These are phyloP conservation scores for Microbotryum violaceum DNA, from an alignment of 1,284 basidiomycete genomes.

Conservation along the genomic window DNA sequence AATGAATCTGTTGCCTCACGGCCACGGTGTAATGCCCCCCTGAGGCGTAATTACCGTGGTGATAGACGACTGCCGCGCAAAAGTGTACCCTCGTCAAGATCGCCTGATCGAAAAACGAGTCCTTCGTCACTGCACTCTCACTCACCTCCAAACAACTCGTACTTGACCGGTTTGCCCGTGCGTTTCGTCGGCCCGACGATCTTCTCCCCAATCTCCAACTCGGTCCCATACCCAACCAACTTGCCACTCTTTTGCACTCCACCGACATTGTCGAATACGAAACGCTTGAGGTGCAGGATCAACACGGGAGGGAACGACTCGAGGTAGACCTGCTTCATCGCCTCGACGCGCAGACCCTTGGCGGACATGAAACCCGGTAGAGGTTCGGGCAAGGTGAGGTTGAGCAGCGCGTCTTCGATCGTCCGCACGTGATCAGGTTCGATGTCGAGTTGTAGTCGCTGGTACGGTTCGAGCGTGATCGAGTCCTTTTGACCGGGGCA, in stretches of 20 bases:
- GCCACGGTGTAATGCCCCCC: constrained; percentile 96
- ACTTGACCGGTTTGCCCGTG: constrained; percentile 51
- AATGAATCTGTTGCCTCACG: constrained; percentile 69
- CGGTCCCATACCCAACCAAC: constrained; percentile 66
- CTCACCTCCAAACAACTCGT: constrained; percentile 79
- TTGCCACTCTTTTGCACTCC: constrained; percentile 81
- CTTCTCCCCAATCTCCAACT: constrained; percentile 68
- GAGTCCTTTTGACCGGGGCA: constrained; percentile 76
- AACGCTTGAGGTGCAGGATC: constrained; percentile 86
- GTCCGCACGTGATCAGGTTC: constrained; percentile 69
- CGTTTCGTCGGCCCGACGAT: constrained; percentile 57
- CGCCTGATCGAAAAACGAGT: not conserved
- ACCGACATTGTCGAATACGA: constrained; percentile 76
- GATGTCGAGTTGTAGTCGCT: constrained; percentile 81
- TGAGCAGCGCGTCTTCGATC: constrained; percentile 72
- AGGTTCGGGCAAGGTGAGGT: constrained; percentile 71
- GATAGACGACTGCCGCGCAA: constrained; percentile 67
- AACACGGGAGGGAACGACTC: constrained; percentile 79
- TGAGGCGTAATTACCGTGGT: constrained; percentile 81
- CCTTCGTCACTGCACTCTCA: constrained; percentile 7
- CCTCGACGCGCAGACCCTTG: constrained; percentile 61
- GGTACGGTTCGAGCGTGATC: constrained; percentile 85
- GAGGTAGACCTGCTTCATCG: constrained; percentile 78
- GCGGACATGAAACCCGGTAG: constrained; percentile 49
- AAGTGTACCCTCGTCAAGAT: not conserved